Base-by-base conservation (phyloP, 2,329 filamentous ascomycete genomes). In the Falciphora oryzae region DNA sequence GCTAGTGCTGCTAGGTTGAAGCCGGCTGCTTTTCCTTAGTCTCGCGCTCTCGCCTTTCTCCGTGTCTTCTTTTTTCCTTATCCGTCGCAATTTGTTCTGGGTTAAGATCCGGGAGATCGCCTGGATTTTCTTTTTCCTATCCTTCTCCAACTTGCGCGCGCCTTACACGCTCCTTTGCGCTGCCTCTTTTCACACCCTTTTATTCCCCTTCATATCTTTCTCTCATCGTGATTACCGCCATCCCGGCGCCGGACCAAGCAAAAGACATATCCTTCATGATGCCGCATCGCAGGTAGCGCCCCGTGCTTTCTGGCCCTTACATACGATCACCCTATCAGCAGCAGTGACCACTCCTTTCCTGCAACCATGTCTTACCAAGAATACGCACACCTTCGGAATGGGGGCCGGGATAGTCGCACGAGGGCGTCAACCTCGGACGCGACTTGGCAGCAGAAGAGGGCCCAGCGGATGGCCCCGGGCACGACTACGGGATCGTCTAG, bases 321-420 rank as follows among this genome's bases (percentile, higher is more conserved):
- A 50, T 50, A 50, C 38, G 8, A 50, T 22, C 38, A 50, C 38
- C 38, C 3, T 50, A 22, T 8, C 18, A 6, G 2, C 32, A 35
- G 32, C 13, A 10, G 32, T 35, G 13, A 14, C 4, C 32, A 14
- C 10, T 14, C 32, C 53, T 32, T 4, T 35, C 11, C 25, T 18
- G 22, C 61, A n/a, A 66, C 16, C 29, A 70, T 70, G 69, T 70
- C 68, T 16, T 70, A 70, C 57, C 68, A 69, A 53, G 68, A 70
- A 28, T 70, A 69, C 63, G 65, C 69, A 57, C 66, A 68, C 27
- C 59, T 70, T 35, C 65, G 68, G 27, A 68, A 65, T 62, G 66
- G 67, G 31, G 64, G 38, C 16, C 38, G 64, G 44, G 62, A 44
- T 44, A 57, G 64, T 4, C 38, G 44, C 53, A 61, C 31, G 25